A percentile compares a stretch with the other conserved stretches of the same genome.
These are phyloP conservation scores for Gnomoniopsis smithogilvyi DNA, from an alignment of 2,329 filamentous ascomycete species.

Conservation along the genomic window DNA sequence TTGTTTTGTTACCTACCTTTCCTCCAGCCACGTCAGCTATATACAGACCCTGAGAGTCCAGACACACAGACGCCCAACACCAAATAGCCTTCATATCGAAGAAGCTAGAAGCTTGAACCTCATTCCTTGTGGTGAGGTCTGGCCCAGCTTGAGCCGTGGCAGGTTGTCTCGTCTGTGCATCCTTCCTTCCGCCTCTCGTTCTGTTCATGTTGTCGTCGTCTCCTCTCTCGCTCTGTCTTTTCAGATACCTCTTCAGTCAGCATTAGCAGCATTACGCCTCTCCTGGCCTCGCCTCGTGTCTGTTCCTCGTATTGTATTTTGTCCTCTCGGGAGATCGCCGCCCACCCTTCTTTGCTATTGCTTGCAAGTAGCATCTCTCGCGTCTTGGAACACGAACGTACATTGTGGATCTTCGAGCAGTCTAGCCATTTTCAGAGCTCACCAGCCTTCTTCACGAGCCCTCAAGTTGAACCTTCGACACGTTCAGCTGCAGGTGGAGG, in stretches of 20 bases:
- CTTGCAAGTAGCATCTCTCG: conserved; percentile 15
- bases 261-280: background rate
- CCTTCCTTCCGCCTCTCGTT: background rate
- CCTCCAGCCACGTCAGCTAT: background rate
- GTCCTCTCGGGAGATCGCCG: background rate
- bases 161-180: background rate
- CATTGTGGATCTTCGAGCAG: background rate
- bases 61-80: background rate
- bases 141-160: background rate
- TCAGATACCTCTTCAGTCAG: conserved; percentile 4
- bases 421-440: background rate
- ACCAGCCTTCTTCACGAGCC: background rate
- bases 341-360: conserved; percentile 12
- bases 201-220: conserved; percentile 1
- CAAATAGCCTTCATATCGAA: background rate
- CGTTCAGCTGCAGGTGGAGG: background rate
- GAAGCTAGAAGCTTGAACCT: background rate
- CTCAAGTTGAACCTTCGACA: background rate
- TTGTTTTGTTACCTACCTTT: background rate
- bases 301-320: background rate
- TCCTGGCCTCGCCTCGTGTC: background rate
- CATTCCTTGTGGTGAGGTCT: background rate
- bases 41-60: background rate
- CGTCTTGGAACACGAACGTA: background rate
- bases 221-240: conserved; percentile 5